Evolutionary conservation across 805 yeast species (phyloP), one percentile per base, ranked within the genome.

Genomic region (Kodamaea fukazawae): DNA sequence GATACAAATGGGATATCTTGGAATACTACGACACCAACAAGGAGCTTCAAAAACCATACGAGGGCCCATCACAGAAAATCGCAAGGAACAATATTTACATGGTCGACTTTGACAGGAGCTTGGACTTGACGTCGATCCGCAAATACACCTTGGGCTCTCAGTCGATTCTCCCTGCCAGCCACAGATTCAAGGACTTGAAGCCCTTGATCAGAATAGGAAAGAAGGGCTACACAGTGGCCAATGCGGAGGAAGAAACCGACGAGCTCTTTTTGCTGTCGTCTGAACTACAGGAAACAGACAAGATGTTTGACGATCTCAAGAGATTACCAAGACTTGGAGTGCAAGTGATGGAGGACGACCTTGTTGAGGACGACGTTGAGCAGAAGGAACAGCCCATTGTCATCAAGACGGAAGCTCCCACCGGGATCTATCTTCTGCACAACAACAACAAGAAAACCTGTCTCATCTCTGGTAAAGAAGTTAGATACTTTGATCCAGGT

Each of bases 401-500:
- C 11, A 70, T 84, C 37, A 73, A 68, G 16, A 85, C 91, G 0
- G 80, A 78, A 40, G 84, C 91, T 1, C 93, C 91, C 2, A 69
- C 80, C 3, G 91, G 91, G 12, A 79, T 83, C 22, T 76, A 81
- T 46, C 65, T 83, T 42, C 38, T 29, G 32, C 83, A 88, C 29
- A 86, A 72, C 58, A 88, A 86, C 20, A 71, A 72, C 37, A 81
- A 78, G 59, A 75, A 79, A 61, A 61, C 72, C 51, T 84, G 96
- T 71, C 67, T 82, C 17, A 79, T 90, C 32, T 80, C 88, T 2
- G 96, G 96, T 2, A 75, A 75, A 36, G 81, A 80, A 34, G 95
- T 93, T 12, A 75, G 79, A 53, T 91, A 87, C 60, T 81, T 84
- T 47, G 98, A 91, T 66, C 98, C 98, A 0, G 73, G 78, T 27